Evolutionary conservation across 257 asterid species (phyloP).

Genomic region (Lavandula angustifolia): DNA sequence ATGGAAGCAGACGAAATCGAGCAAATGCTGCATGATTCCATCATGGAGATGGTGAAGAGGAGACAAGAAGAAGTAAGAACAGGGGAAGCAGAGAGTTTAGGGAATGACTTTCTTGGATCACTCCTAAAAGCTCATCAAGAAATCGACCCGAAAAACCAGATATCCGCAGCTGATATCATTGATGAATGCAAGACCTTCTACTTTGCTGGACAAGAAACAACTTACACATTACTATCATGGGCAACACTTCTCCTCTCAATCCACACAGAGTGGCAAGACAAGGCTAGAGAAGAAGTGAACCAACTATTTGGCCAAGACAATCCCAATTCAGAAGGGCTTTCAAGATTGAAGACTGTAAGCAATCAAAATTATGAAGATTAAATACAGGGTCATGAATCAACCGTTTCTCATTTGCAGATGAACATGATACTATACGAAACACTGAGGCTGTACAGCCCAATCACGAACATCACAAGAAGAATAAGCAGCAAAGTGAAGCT

Average conservation of each 20-base stretch:
- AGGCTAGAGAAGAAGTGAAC: constrained; percentile 49
- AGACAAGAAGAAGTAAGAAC: constrained; percentile 36
- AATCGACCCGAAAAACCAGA: constrained; percentile 25
- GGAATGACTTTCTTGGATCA: constrained; percentile 59
- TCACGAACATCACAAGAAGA: constrained; percentile 9
- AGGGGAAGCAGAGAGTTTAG: constrained; percentile 39
- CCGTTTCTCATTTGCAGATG: constrained; percentile 21
- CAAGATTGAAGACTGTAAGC: constrained; percentile 45
- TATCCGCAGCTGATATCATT: constrained; percentile 44
- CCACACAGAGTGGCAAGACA: constrained; percentile 66
- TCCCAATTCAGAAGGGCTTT: constrained; percentile 44
- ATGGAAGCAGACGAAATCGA: constrained; percentile 45
- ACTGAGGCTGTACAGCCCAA: constrained; percentile 42
- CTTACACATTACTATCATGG: constrained; percentile 50
- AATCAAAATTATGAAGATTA: background rate
- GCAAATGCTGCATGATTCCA: constrained; percentile 35
- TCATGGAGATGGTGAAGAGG: constrained; percentile 40
- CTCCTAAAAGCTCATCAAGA: constrained; percentile 44
- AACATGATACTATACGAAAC: constrained; percentile 43
- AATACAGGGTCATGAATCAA: background rate
- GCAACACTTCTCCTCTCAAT: constrained; percentile 47
- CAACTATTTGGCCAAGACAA: constrained; percentile 36
- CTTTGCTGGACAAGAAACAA: constrained; percentile 61
- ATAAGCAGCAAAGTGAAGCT: constrained; percentile 20
- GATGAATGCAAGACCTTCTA: constrained; percentile 69